Percentiles rank a stretch among this genome's conserved stretches.
These are phyloP conservation scores for Eutypa lata DNA, from an alignment of 2,329 filamentous ascomycete genomes.

Conservation along the genomic window DNA sequence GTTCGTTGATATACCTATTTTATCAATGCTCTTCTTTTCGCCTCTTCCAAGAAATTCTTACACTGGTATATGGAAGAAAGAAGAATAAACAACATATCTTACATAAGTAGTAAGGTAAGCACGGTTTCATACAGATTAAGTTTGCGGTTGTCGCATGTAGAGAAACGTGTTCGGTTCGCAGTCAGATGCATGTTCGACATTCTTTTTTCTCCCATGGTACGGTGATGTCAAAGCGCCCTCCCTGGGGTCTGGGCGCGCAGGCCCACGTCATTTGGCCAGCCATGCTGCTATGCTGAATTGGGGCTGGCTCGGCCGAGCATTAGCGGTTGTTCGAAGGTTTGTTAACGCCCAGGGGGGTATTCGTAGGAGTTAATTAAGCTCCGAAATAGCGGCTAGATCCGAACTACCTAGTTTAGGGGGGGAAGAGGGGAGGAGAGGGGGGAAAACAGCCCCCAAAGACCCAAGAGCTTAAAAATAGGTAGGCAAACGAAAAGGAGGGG, in stretches of 20 bases:
- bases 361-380: slow-evolving; percentile 8
- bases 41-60: background rate
- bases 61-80: background rate
- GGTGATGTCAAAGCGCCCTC: background rate
- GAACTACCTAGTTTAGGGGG: no score
- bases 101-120: no score
- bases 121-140: no score
- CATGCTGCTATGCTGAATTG: background rate
- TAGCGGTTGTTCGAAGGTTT: background rate
- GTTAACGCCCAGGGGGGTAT: slow-evolving; percentile 7
- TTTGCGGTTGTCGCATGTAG: background rate
- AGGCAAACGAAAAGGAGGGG: background rate
- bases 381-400: slow-evolving; percentile 10
- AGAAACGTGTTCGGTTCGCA: background rate
- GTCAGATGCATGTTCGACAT: background rate
- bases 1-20: background rate
- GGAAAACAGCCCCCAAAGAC: background rate
- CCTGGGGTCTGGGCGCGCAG: background rate
- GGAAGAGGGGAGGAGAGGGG: no score
- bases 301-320: background rate
- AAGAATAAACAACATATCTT: background rate
- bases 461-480: background rate
- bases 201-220: no score
- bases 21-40: background rate
- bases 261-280: background rate